Evolutionary conservation across 371 early-diverging fungal species (phyloP).

Genomic region (Smittium culicis): DNA sequence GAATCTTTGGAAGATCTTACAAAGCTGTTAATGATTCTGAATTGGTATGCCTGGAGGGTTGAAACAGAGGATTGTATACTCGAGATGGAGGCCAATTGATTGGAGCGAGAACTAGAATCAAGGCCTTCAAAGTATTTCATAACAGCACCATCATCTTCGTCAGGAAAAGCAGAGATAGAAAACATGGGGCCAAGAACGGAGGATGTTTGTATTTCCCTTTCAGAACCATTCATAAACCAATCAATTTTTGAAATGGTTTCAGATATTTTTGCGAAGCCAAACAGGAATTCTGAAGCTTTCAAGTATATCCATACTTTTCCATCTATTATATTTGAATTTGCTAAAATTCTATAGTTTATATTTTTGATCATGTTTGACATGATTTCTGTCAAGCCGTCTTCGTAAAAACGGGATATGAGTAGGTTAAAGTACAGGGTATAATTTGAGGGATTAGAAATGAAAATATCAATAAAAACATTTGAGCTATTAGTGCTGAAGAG

Average conservation of each 20-base stretch:
- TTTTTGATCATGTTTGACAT: constrained; percentile 18
- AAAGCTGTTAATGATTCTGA: constrained; percentile 51
- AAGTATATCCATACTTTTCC: background rate
- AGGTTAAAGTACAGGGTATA: constrained; percentile 10
- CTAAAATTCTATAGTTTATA: constrained; percentile 15
- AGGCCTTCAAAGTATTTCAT: constrained; percentile 43
- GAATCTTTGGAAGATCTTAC: constrained; percentile 48
- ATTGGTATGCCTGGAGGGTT: constrained; percentile 37
- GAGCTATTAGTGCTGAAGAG: constrained; percentile 19
- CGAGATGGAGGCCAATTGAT: constrained; percentile 43
- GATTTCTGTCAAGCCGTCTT: constrained; percentile 25
- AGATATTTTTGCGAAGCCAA: background rate
- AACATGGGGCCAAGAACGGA: constrained; percentile 35
- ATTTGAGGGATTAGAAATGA: constrained; percentile 13
- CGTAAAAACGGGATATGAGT: constrained; percentile 17
- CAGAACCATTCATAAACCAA: constrained; percentile 14
- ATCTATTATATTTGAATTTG: background rate
- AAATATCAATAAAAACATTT: constrained; percentile 24
- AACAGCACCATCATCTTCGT: constrained; percentile 19
- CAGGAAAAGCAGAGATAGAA: constrained; percentile 19
- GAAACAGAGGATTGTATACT: constrained; percentile 53
- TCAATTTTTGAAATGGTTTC: background rate
- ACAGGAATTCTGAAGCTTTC: constrained; percentile 1
- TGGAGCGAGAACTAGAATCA: constrained; percentile 38
- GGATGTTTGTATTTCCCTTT: constrained; percentile 18